phyloP scores from a whole-genome alignment of 805 yeast species.

The Teunomyces pallodes region DNA sequence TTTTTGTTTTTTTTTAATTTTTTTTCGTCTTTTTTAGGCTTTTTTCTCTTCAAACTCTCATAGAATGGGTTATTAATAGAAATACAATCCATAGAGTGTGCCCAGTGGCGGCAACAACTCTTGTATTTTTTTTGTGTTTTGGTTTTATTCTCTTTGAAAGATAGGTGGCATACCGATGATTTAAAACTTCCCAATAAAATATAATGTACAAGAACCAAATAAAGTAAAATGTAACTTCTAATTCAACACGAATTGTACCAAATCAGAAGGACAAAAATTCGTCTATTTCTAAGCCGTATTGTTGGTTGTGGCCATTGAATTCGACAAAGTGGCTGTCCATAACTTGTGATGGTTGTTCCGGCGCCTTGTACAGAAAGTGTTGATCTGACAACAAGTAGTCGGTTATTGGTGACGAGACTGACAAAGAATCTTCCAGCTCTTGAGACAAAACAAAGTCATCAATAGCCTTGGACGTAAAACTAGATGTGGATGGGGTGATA shows the following conservation, averaged over 20 bases:
- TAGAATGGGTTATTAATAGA: neutral
- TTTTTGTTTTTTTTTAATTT: conserved; percentile 4
- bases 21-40: neutral
- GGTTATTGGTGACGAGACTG: conserved; percentile 8
- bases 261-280: conserved; percentile 30
- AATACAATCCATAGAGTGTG: neutral
- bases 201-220: neutral
- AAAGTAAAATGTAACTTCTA: neutral
- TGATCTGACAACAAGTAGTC: conserved; percentile 7
- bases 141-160: conserved; percentile 2
- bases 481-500: conserved; percentile 2
- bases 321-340: conserved; percentile 4
- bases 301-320: conserved; percentile 9
- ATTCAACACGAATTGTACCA: neutral
- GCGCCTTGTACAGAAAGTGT: conserved; percentile 4
- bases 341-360: conserved; percentile 4
- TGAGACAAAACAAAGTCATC: conserved; percentile 8
- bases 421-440: conserved; percentile 7
- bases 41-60: neutral
- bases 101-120: neutral
- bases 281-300: conserved; percentile 22
- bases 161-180: neutral
- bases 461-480: conserved; percentile 3
- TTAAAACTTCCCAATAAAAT: neutral
- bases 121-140: neutral